Base-by-base conservation (phyloP, 2,329 filamentous ascomycete species). In the Penicillium sp. region DNA sequence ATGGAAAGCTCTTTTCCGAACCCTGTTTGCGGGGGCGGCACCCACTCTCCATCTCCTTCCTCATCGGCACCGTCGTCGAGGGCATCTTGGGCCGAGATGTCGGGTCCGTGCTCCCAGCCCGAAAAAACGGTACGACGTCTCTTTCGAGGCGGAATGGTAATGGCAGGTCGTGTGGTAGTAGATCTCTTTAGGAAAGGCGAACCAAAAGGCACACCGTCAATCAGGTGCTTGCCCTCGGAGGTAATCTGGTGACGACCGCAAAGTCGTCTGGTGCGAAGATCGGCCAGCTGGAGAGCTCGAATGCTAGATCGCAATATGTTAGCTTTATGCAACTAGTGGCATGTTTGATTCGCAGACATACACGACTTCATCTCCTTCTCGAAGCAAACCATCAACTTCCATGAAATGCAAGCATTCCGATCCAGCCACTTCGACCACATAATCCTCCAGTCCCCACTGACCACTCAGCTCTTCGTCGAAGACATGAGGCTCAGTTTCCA, bases 401-500 rank as follows among this genome's bases (percentile, higher is more conserved):
- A 91, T 88, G 66, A 91, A 97, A 75, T 97, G 93, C 53, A 97
- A 75, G 65, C 91, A 94, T 74, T 97, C 93, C 62, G 90, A 97
- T 43, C 83, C 86, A n/a, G 81, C 82, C 3, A 96, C 81, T 72
- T 95, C 90, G 29, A 96, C 90, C 8, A 84, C 84, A 72, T 97
- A 97, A 70, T 97, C 91, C 67, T 97, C 92, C 3, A 96, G 76
- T 0, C 91, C 91, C 91, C 91, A 96, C 56, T 91, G 70, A 8
- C 75, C 74, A 45, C 72, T 73, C 39, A 58, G 65, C 36, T 71
- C 69, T 8, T 66, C 59, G 42, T 69, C 67, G 38, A 69, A 66
- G 24, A 64, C 53, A 18, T 55, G 67, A 2, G 67, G 65, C 39
- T 81, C 81, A 53, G 87, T 86, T 75, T 96, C 92, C 0, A 97